Evolutionary conservation across 495 filamentous ascomycete species (phyloP), one percentile per base, ranked within the genome.

Genomic region (Penicillium bialowiezense): DNA sequence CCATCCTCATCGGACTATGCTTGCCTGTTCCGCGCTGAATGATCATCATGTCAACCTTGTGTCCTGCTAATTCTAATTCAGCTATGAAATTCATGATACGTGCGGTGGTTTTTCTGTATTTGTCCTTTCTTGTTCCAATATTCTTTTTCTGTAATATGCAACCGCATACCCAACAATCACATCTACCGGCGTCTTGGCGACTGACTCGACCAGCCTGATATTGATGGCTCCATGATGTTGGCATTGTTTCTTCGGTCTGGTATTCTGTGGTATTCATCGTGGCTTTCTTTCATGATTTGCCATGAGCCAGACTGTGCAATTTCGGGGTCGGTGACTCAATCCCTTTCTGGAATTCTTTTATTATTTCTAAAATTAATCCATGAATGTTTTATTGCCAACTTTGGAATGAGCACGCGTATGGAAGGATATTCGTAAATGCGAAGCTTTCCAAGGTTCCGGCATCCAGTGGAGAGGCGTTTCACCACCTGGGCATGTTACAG

Each of bases 1-100:
- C 76, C 93, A 99, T 68, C 93, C 93, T 3, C 93, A 99, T 61
- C 84, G 88, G 14, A 93, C 95, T 74, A 80, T 97, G 67, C 73
- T 99, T 41, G 93, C 90, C 15, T 91, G 85, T 50, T 86, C 90
- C 0, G 89, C 73, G 15, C 55, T 76, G 50, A 68, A 74, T 46
- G 73, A 76, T 56, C 63, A 74, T 41, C 73, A 76, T 45, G 65
- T 76, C 52, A 76, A 76, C 37, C 56, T 76, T 17, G 69, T 76
- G 36, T 61, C 57, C 44, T 76, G 73, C 54, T 76, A 70, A 62
- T 64, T 41, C 23, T 21, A 46, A 38, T 31, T 33, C 7, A 20
- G 36, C 33, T 38, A n/a, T 32, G 26, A 32, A 31, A 21, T 40
- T n/a, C 45, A 48, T 40, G 35, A 48, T 40, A 40, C 32, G 41